These are phyloP conservation scores for Diaporthe ilicicola DNA, from an alignment of 2,329 filamentous ascomycete genomes.

Conservation along the genomic window DNA sequence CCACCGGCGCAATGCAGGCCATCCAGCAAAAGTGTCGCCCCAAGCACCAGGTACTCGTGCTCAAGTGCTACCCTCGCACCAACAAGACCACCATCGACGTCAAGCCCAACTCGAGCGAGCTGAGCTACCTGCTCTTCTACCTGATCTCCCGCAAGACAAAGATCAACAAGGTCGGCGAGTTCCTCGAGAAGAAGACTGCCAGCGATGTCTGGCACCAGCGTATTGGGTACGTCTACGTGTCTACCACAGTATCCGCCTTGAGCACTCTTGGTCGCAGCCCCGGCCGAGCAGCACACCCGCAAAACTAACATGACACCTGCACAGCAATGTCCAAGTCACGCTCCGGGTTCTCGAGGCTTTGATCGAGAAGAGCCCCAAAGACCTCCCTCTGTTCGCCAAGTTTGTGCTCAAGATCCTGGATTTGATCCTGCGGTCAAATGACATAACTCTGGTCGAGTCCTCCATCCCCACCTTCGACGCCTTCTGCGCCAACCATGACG, in stretches of 20 bases:
- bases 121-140: slow-evolving; percentile 97
- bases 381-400: slow-evolving; percentile 86
- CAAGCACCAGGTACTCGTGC: slow-evolving; percentile 94
- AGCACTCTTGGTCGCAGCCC: not conserved
- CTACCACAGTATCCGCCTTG: not conserved
- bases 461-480: slow-evolving; percentile 86
- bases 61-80: slow-evolving; percentile 95
- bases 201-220: slow-evolving; percentile 89
- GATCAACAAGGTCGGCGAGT: slow-evolving; percentile 93
- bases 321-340: slow-evolving; percentile 91
- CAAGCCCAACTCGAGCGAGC: slow-evolving; percentile 94
- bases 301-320: slow-evolving; percentile 16
- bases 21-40: slow-evolving; percentile 78
- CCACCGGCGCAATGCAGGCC: slow-evolving; percentile 63
- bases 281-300: not conserved
- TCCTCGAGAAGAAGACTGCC: slow-evolving; percentile 92
- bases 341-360: slow-evolving; percentile 90
- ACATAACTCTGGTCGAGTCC: slow-evolving; percentile 93
- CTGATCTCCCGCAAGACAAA: slow-evolving; percentile 93
- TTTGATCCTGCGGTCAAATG: slow-evolving; percentile 82
- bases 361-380: slow-evolving; percentile 91
- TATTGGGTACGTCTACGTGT: slow-evolving; percentile 72
- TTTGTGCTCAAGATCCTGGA: slow-evolving; percentile 87
- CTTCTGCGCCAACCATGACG: slow-evolving; percentile 90
- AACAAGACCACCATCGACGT: slow-evolving; percentile 92